Evolutionary conservation across 2,329 filamentous ascomycete genomes (phyloP).

Genomic region (Aureobasidium uvarum): DNA sequence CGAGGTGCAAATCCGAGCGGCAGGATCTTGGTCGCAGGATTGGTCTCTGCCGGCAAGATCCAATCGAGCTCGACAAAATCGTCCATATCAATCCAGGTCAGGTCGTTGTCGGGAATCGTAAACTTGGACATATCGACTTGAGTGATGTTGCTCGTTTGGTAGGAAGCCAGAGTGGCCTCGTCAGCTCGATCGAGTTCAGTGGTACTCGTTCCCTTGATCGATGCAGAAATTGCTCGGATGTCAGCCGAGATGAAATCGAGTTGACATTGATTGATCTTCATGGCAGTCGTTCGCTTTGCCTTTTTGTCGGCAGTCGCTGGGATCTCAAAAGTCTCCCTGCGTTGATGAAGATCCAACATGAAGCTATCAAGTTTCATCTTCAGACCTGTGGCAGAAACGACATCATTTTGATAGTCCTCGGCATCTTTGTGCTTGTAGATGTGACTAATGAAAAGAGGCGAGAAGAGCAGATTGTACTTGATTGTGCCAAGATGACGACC

Average conservation of each 20-base stretch:
- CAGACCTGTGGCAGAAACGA: constrained; percentile 89
- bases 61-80: constrained; percentile 98
- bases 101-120: constrained; percentile 91
- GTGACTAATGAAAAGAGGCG: constrained; percentile 90
- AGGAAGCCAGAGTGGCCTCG: constrained; percentile 60
- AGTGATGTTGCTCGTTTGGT: constrained; percentile 43
- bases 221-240: constrained; percentile 88
- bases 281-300: constrained; percentile 79
- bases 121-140: constrained; percentile 73
- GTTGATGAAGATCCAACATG: constrained; percentile 93
- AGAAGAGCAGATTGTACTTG: constrained; percentile 92
- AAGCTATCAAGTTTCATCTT: constrained; percentile 96
- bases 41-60: constrained; percentile 85
- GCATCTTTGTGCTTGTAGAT: constrained; percentile 98
- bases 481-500: constrained; percentile 95
- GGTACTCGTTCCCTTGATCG: constrained; percentile 73
- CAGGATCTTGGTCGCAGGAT: constrained; percentile 90
- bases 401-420: constrained; percentile 74
- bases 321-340: constrained; percentile 85
- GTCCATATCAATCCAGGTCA: constrained; percentile 98
- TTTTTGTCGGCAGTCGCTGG: constrained; percentile 66
- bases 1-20: constrained; percentile 90
- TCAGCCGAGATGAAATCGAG: constrained; percentile 89
- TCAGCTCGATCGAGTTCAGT: constrained; percentile 69
- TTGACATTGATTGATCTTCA: constrained; percentile 94